These are phyloP conservation scores for Dictyostelium purpureum DNA, from an alignment of 78 protist genomes.

Conservation along the genomic window DNA sequence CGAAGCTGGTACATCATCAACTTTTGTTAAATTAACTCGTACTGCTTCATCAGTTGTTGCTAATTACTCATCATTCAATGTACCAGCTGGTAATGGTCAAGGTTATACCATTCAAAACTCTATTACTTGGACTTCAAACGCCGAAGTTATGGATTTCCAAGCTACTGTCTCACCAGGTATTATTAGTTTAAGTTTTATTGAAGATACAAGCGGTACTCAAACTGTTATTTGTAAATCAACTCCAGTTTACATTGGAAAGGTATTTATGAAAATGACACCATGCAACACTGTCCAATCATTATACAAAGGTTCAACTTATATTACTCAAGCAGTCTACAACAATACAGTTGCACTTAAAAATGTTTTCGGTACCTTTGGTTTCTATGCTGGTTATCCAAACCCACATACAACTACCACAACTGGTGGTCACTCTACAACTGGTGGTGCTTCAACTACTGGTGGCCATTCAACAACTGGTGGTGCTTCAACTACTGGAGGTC, in stretches of 20 bases:
- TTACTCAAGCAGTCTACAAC: constrained; percentile 42
- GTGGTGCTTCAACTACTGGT: constrained; percentile 11
- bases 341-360: constrained; percentile 16
- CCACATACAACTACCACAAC: background rate
- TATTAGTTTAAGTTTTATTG: background rate
- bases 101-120: constrained; percentile 11
- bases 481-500: background rate
- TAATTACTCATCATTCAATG: constrained; percentile 28
- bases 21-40: constrained; percentile 23
- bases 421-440: background rate
- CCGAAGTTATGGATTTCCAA: constrained; percentile 52
- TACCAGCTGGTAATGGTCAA: constrained; percentile 42
- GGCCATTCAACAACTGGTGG: background rate
- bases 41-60: constrained; percentile 45
- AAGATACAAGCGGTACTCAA: background rate
- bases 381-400: constrained; percentile 60
- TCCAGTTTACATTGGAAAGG: constrained; percentile 15
- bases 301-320: constrained; percentile 51
- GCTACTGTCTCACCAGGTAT: constrained; percentile 63
- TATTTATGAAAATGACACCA: constrained; percentile 1
- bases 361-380: constrained; percentile 48
- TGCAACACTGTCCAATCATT: constrained; percentile 3
- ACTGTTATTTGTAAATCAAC: constrained; percentile 49
- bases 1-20: background rate
- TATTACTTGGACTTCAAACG: constrained; percentile 35